Base-by-base conservation (phyloP, 164 flowering plant species). In the Aristolochia californica region DNA sequence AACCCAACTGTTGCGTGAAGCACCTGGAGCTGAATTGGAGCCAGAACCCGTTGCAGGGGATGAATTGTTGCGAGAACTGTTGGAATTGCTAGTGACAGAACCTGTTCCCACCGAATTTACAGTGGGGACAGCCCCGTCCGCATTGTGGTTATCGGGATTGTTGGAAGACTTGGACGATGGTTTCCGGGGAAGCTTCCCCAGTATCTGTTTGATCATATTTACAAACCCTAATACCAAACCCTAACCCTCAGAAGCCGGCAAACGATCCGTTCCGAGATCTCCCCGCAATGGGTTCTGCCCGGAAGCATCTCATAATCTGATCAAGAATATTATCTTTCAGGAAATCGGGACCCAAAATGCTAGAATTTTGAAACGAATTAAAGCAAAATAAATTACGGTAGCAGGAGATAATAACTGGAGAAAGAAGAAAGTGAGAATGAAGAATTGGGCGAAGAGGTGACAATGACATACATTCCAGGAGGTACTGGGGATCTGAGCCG, bases 161-260 rank as follows among this genome's bases (percentile, higher is more conserved):
- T 68, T 69, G 3, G 83, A 69, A 1, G 82, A 80, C 70, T 87
- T 87, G 14, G 89, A 80, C 5, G 79, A 75, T 15, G 87, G 85
- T 58, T 87, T 87, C 53, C 84, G 59, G 40, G 88, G 87, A 34
- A 83, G 63, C 78, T 75, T 84, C 18, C 89, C 91, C 38, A 84
- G 63, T 74, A 81, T 80, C 70, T 83, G 85, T 49, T 81, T 87
- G 62, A 87, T 78, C 89, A 81, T 83, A 72, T 71, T 74, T 69
- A 67, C 71, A 68, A 66, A 55, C 64, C 62, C 74, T 68, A 43
- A 67, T 53, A 48, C 66, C 28, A 56, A 77, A 62, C 55, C 63
- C 69, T 25, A 60, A 57, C 45, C 69, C 53, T 38, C 58, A 59
- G 49, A 57, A 56, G 44, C 25, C 55, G 25, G 14, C 55, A 22